These are phyloP conservation scores for Capsella rubella DNA, from an alignment of 441 rosid genomes.

Conservation along the genomic window DNA sequence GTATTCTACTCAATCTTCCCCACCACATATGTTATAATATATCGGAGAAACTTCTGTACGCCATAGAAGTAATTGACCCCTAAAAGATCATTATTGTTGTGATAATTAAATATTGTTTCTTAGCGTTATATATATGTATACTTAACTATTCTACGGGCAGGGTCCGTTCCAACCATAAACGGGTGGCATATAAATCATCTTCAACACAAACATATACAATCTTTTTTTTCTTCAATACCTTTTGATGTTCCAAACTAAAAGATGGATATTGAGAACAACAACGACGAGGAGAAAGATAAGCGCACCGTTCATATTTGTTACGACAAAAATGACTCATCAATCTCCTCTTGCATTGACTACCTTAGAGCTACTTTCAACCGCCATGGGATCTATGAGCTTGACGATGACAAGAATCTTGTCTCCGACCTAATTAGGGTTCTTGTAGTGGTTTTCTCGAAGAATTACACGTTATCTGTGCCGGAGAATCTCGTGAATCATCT, in stretches of 20 bases:
- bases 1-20: not conserved
- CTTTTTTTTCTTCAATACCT: not conserved
- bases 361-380: constrained; percentile 20
- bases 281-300: not conserved
- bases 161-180: not conserved
- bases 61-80: not conserved
- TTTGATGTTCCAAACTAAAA: constrained; percentile 7
- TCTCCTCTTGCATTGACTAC: constrained; percentile 20
- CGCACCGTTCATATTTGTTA: constrained; percentile 2
- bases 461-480: not conserved
- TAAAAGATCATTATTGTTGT: not conserved
- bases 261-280: constrained; percentile 18
- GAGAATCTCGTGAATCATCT: constrained; percentile 7
- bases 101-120: not conserved
- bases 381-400: constrained; percentile 12
- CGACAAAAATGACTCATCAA: constrained; percentile 4
- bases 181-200: not conserved
- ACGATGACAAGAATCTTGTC: not conserved
- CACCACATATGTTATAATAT: not conserved
- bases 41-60: not conserved
- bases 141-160: not conserved
- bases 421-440: not conserved
- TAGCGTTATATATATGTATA: not conserved
- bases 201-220: not conserved
- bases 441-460: constrained; percentile 18